Evolutionary conservation across 2,329 filamentous ascomycete genomes (phyloP), one percentile per base, ranked within the genome.

Genomic region (Macrophomina pseudophaseolina): DNA sequence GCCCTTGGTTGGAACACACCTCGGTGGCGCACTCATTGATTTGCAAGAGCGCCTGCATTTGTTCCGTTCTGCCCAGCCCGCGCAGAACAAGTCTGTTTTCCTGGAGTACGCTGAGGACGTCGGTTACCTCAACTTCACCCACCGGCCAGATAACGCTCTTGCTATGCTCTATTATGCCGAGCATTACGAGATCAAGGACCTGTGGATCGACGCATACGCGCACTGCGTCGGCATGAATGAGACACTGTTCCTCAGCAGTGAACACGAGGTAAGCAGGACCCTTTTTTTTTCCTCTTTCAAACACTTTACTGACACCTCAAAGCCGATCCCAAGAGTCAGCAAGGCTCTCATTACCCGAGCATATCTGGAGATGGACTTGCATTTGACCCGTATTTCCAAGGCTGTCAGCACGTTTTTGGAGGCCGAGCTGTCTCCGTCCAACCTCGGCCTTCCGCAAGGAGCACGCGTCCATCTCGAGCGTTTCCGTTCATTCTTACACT

Each of bases 221-320:
- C 92, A 95, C 73, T 93, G 91, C 73, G 89, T 90, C 42, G 92
- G 91, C 51, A 93, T 94, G 91, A 86, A 85, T 68, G 86, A 90
- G 23, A 80, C 81, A 32, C 69, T 94, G 5, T 80, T 82, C 48
- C 72, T 78, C 5, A 86, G 84, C 70, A 75, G 83, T 1, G 90
- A 91, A 69, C 91, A 88, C 68, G 80, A 85, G 75, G 88, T 90
- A 80, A 71, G 85, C 78, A 23, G 16, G 30, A 67, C 69, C 23
- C 38, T 44, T 16, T 28, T 44, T 16, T 28, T 38, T 38, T 8
- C 5, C 33, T 7, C 46, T 11, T 18, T 18, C 52, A 40, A 58
- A 18, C 7, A 48, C 7, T 18, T 18, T 30, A 33, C 63, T 65
- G 52, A 66, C 28, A 46, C 2, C 48, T 49, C 63, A 35, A 49